Conservation (phyloP, 345 rosid genomes). For the Eucalyptus cladocalyx region DNA sequence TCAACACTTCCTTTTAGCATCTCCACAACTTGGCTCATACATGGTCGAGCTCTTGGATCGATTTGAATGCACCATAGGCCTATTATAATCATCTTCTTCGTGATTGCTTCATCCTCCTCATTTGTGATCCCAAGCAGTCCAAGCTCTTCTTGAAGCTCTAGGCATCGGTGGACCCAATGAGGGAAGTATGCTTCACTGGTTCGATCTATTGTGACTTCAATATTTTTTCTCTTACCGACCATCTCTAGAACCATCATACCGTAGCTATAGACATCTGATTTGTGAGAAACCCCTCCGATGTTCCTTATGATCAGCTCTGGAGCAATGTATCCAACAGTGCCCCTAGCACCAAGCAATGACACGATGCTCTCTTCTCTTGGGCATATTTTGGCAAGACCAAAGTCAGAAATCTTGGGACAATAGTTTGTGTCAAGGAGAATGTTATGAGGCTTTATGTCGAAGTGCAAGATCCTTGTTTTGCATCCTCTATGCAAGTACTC, state of each 20-base stretch:
- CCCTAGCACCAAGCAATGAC: slow-evolving; percentile 4
- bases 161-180: background rate
- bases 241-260: slow-evolving; percentile 10
- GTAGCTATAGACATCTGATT: slow-evolving; percentile 22
- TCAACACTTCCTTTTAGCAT: background rate
- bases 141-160: background rate
- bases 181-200: background rate
- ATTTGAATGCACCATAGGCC: background rate
- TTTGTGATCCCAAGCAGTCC: accelerated
- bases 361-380: slow-evolving; percentile 9
- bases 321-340: slow-evolving; percentile 27
- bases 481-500: slow-evolving; percentile 35
- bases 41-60: background rate
- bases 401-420: slow-evolving; percentile 31
- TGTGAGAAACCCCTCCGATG: slow-evolving; percentile 21
- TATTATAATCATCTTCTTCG: background rate
- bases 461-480: slow-evolving; percentile 20
- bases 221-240: background rate
- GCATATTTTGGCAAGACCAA: slow-evolving; percentile 33
- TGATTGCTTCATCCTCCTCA: background rate
- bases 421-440: slow-evolving; percentile 26
- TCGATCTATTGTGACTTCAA: background rate
- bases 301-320: slow-evolving; percentile 12
- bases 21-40: background rate
- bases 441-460: slow-evolving; percentile 39